phyloP scores from a whole-genome alignment of 176 grass and related monocot genomes.

The Raddia distichophylla region DNA sequence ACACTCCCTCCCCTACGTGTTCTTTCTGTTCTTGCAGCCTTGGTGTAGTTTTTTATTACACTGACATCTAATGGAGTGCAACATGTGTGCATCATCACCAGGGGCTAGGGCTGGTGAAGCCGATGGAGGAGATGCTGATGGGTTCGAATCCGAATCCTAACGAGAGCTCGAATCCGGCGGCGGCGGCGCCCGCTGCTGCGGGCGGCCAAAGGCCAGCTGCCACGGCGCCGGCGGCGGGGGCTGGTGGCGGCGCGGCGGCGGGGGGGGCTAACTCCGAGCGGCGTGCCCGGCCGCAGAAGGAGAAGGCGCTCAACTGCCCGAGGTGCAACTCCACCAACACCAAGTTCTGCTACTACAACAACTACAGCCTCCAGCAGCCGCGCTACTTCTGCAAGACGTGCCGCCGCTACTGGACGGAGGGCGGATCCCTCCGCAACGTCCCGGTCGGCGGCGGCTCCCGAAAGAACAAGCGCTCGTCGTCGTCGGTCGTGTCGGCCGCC shows the following conservation, averaged over 20 bases:
- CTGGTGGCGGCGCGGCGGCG: conserved; percentile 17
- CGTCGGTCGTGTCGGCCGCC: conserved; percentile 47
- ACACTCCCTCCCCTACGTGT: conserved; percentile 36
- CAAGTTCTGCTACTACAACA: conserved; percentile 99
- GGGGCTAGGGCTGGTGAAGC: conserved; percentile 77
- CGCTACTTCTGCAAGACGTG: conserved; percentile 99
- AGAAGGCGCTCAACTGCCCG: conserved; percentile 78
- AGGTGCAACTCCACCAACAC: conserved; percentile 91
- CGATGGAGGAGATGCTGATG: conserved; percentile 82
- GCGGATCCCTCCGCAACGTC: conserved; percentile 84
- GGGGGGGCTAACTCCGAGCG: conserved; percentile 42
- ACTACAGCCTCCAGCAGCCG: conserved; percentile 88
- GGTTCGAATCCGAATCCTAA: conserved; percentile 50
- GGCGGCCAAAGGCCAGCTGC: conserved; percentile 31
- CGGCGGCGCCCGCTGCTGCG: not conserved
- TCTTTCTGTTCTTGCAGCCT: conserved; percentile 42
- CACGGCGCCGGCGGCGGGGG: conserved; percentile 21
- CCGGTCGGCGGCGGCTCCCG: conserved; percentile 84
- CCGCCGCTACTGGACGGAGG: conserved; percentile 94
- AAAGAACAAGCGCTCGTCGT: conserved; percentile 79
- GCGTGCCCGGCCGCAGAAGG: conserved; percentile 70
- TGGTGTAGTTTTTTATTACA: conserved; percentile 21
- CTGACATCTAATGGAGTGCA: conserved; percentile 30
- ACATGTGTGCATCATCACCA: conserved; percentile 52
- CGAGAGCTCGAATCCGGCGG: conserved; percentile 34